A percentile compares a stretch with the other conserved stretches of the same genome.
These are phyloP conservation scores for Withania somnifera DNA, from an alignment of 305 asterid genomes.

Conservation along the genomic window DNA sequence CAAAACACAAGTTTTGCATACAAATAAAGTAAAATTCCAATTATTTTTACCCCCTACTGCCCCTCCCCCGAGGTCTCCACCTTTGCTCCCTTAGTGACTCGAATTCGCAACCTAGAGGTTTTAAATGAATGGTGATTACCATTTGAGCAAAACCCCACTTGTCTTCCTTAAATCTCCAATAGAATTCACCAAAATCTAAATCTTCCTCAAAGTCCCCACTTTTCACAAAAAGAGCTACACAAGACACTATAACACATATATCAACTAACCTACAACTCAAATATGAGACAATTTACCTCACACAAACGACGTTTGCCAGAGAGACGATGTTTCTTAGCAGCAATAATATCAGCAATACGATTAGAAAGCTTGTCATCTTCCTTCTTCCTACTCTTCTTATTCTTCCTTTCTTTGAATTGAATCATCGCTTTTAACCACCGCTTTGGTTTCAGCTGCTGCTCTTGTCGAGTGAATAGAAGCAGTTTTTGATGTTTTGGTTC, in stretches of 20 bases:
- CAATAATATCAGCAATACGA: constrained; percentile 73
- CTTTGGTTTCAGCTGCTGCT: neutral
- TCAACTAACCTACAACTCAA: neutral
- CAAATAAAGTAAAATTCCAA: neutral
- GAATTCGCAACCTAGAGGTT: too few relatives aligned
- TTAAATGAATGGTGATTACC: too few relatives aligned
- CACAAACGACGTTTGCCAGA: constrained; percentile 89
- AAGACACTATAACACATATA: neutral
- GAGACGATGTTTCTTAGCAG: constrained; percentile 85
- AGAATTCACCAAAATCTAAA: neutral
- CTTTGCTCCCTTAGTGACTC: too few relatives aligned
- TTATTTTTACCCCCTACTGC: too few relatives aligned
- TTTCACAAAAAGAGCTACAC: too few relatives aligned
- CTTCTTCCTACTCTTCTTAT: constrained; percentile 41
- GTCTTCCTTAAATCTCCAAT: neutral
- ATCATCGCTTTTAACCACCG: constrained; percentile 72
- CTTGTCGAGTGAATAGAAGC: neutral
- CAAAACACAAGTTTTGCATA: neutral
- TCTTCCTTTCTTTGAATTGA: constrained; percentile 64
- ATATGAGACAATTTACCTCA: constrained; percentile 33
- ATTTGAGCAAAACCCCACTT: too few relatives aligned
- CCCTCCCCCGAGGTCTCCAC: too few relatives aligned
- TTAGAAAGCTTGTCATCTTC: constrained; percentile 43
- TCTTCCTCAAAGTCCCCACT: neutral
- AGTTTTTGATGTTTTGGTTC: constrained; percentile 2